Conservation (phyloP, 2,329 filamentous ascomycete genomes). For the Fusarium sp. region DNA sequence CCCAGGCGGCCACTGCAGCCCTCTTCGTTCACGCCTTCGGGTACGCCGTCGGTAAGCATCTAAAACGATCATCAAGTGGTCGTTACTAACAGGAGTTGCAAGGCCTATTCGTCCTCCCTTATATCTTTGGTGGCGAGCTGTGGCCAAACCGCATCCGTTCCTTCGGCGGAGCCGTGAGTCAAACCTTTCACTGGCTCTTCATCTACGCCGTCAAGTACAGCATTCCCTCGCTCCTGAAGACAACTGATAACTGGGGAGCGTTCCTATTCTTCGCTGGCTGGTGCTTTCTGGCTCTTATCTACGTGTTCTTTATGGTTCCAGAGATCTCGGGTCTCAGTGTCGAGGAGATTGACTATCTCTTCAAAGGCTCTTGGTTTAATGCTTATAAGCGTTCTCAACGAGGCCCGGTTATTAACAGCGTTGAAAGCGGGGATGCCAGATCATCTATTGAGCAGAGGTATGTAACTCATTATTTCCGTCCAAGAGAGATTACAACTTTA, state of each 20-base stretch:
- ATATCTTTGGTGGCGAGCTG: conserved; percentile 57
- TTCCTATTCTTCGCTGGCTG: conserved; percentile 53
- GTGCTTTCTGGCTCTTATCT: conserved; percentile 51
- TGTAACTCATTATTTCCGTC: too few species aligned
- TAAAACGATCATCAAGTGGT: too few species aligned
- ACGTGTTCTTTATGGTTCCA: conserved; percentile 54
- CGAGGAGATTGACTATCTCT: conserved; percentile 53
- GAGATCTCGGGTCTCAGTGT: conserved; percentile 52
- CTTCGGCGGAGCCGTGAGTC: conserved; percentile 50
- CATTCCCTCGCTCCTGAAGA: conserved; percentile 48
- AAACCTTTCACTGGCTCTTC: conserved; percentile 50
- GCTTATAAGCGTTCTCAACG: background rate
- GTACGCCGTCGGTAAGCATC: conserved; percentile 51
- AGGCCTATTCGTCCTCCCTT: conserved; percentile 47
- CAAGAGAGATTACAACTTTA: too few species aligned
- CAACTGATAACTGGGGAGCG: conserved; percentile 55
- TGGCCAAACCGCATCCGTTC: conserved; percentile 60
- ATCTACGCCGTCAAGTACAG: conserved; percentile 52
- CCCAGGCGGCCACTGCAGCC: conserved; percentile 54
- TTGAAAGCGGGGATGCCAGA: too few species aligned
- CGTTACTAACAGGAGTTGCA: too few species aligned
- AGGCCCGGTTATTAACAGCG: too few species aligned
- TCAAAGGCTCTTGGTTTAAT: conserved; percentile 40
- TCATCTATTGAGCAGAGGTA: too few species aligned
- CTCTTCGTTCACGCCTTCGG: conserved; percentile 60